phyloP scores from a whole-genome alignment of 805 yeast genomes.

The Wickerhamomyces tratensis region DNA sequence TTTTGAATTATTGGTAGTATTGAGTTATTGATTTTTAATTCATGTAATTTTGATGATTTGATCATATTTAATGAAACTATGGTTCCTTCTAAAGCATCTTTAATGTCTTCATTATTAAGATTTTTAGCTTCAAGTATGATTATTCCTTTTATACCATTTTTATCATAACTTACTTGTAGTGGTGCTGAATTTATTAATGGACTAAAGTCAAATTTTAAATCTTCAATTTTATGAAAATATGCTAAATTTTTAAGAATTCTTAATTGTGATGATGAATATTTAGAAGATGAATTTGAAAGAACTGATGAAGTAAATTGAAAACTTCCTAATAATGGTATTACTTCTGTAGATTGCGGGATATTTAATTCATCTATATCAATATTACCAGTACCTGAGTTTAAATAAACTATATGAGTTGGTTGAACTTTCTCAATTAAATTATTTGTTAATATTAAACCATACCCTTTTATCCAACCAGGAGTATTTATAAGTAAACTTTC shows the following conservation, averaged over 20 bases:
- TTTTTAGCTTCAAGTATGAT: slow-evolving; percentile 23
- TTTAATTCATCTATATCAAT: slow-evolving; percentile 18
- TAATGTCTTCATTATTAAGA: slow-evolving; percentile 23
- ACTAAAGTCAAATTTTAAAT: slow-evolving; percentile 26
- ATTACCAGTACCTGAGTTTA: slow-evolving; percentile 31
- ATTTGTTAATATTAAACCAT: slow-evolving; percentile 59
- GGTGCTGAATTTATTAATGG: slow-evolving; percentile 34
- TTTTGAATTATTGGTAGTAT: slow-evolving; percentile 16
- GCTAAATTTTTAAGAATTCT: slow-evolving; percentile 40
- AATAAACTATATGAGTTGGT: slow-evolving; percentile 49
- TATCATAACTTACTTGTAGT: slow-evolving; percentile 27
- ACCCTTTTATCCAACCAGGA: slow-evolving; percentile 90
- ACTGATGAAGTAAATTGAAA: slow-evolving; percentile 16
- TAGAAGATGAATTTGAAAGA: slow-evolving; percentile 10
- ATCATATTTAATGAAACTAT: slow-evolving; percentile 22
- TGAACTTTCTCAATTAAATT: slow-evolving; percentile 27
- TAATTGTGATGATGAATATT: slow-evolving; percentile 41
- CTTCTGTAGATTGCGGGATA: slow-evolving; percentile 18
- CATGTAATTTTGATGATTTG: slow-evolving; percentile 5
- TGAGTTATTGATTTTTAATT: slow-evolving; percentile 8
- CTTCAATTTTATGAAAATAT: slow-evolving; percentile 37
- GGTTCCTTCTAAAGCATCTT: slow-evolving; percentile 25
- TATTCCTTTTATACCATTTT: slow-evolving; percentile 27
- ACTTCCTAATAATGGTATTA: slow-evolving; percentile 27
- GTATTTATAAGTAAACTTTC: slow-evolving; percentile 54